These are phyloP conservation scores for Zygosaccharomyces pseudobailii DNA, from an alignment of 1,139 yeast genomes.

Conservation along the genomic window DNA sequence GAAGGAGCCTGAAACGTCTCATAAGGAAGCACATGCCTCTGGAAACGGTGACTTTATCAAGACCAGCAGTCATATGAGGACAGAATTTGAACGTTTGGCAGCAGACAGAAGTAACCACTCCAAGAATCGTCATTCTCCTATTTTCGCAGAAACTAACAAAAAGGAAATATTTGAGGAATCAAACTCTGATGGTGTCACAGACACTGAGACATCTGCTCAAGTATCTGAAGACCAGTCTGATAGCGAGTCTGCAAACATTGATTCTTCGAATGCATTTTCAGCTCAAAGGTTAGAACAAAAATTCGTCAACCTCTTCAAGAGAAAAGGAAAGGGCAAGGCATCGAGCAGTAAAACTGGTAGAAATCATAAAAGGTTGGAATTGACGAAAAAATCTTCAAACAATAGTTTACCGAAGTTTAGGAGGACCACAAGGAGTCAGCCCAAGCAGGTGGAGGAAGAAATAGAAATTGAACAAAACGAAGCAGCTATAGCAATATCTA, in stretches of 20 bases:
- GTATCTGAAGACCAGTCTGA: neutral
- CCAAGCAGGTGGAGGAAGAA: slow-evolving; percentile 7
- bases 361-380: slow-evolving; percentile 10
- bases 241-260: neutral
- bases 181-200: slow-evolving; percentile 1
- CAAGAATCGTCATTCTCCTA: slow-evolving; percentile 24
- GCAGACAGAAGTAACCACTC: slow-evolving; percentile 23
- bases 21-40: neutral
- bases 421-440: neutral
- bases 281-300: slow-evolving; percentile 24
- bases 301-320: slow-evolving; percentile 26
- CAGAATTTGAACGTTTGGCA: slow-evolving; percentile 8
- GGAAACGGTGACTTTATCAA: slow-evolving; percentile 12
- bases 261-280: slow-evolving; percentile 2
- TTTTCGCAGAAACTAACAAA: slow-evolving; percentile 9
- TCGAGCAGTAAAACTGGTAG: slow-evolving; percentile 4
- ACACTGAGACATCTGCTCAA: neutral
- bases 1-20: neutral
- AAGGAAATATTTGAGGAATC: neutral
- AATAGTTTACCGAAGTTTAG: slow-evolving; percentile 5
- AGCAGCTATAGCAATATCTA: neutral
- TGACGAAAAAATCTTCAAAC: slow-evolving; percentile 13
- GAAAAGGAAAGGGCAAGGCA: slow-evolving; percentile 11
- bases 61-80: slow-evolving; percentile 7
- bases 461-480: slow-evolving; percentile 4